Evolutionary conservation across 2,329 filamentous ascomycete species (phyloP).

Genomic region (Colletotrichum sp.): DNA sequence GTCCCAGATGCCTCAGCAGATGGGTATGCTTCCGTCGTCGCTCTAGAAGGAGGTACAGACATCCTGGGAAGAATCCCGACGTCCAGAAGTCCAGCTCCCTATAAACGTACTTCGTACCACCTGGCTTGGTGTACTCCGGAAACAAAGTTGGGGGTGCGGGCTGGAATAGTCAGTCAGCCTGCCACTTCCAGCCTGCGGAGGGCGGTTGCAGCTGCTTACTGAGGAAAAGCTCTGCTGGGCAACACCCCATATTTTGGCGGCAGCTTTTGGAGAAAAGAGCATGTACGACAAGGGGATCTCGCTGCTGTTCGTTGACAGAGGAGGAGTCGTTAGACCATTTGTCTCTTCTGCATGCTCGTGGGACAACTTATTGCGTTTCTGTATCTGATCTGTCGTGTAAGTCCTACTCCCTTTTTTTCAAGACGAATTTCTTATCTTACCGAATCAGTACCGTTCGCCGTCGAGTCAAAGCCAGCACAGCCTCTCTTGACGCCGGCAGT

Average conservation of each 20-base stretch:
- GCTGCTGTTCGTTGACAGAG: not conserved
- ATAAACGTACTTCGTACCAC: constrained; percentile 40
- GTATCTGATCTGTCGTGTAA: too few relatives aligned
- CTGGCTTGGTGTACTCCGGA: constrained; percentile 44
- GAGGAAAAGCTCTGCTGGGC: constrained; percentile 9
- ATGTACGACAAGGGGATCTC: not conserved
- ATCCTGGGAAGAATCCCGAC: constrained; percentile 52
- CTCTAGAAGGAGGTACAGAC: constrained; percentile 45
- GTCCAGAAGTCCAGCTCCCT: constrained; percentile 50
- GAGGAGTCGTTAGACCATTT: not conserved
- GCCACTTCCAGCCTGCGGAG: not conserved
- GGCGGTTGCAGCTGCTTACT: not conserved
- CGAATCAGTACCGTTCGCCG: not conserved
- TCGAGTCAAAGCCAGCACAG: not conserved
- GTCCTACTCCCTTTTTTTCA: not conserved
- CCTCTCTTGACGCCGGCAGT: not conserved
- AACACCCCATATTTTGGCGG: constrained; percentile 18
- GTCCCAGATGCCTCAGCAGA: not conserved
- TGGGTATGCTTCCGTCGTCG: constrained; percentile 31
- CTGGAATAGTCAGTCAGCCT: not conserved
- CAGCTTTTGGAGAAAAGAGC: not conserved
- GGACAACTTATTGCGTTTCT: not conserved
- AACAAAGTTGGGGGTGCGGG: constrained; percentile 27
- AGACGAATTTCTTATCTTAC: not conserved
- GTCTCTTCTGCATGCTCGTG: not conserved